phyloP scores from a whole-genome alignment of 108 stramenopile species.

The Nitzschia putrida region DNA sequence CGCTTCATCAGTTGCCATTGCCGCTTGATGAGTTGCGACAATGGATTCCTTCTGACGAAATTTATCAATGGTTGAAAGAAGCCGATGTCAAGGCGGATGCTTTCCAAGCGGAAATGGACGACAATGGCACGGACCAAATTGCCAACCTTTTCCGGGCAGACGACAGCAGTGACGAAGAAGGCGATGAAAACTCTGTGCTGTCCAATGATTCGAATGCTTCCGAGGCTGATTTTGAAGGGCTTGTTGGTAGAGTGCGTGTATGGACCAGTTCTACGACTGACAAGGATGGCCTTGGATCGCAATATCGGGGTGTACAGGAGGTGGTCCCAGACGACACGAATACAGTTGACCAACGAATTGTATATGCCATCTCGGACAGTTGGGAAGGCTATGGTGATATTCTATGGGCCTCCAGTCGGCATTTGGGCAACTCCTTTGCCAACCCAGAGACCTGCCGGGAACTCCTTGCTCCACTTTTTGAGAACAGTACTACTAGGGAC shows the following conservation, averaged over 20 bases:
- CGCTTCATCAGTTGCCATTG: slow-evolving; percentile 1
- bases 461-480: slow-evolving; percentile 14
- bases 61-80: slow-evolving; percentile 26
- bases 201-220: not conserved
- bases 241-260: slow-evolving; percentile 1
- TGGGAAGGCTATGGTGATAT: slow-evolving; percentile 41
- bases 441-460: slow-evolving; percentile 33
- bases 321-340: not conserved
- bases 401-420: slow-evolving; percentile 49
- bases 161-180: not conserved
- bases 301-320: not conserved
- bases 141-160: not conserved
- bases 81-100: slow-evolving; percentile 26
- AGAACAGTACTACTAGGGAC: not conserved
- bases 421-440: slow-evolving; percentile 43
- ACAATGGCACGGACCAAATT: slow-evolving; percentile 8
- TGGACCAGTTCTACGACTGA: not conserved
- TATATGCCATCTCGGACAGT: slow-evolving; percentile 29
- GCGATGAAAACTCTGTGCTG: not conserved
- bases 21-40: slow-evolving; percentile 2
- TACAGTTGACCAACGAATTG: slow-evolving; percentile 2
- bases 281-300: not conserved
- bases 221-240: slow-evolving; percentile 5
- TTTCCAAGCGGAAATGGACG: slow-evolving; percentile 25
- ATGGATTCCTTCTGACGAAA: slow-evolving; percentile 14